Evolutionary conservation across 1,284 basidiomycete species (phyloP).

Genomic region (Coniferiporia sulphurascens): DNA sequence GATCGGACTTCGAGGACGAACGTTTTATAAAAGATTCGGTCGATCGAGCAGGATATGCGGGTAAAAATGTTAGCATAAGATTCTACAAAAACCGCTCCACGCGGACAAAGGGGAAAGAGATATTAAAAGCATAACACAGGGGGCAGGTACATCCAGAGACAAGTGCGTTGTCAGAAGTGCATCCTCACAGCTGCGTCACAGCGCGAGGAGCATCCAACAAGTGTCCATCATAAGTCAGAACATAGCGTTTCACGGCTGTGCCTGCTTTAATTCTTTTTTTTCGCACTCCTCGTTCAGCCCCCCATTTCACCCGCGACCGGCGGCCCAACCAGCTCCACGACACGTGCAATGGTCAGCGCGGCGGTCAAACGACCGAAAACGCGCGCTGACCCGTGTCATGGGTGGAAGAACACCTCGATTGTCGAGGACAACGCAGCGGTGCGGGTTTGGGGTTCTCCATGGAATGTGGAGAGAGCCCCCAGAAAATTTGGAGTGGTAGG

Average conservation of each 20-base stretch:
- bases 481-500: slow-evolving; percentile 87
- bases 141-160: slow-evolving; percentile 18
- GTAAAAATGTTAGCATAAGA: slow-evolving; percentile 57
- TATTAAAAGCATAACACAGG: slow-evolving; percentile 18
- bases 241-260: slow-evolving; percentile 26
- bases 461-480: slow-evolving; percentile 84
- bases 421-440: slow-evolving; percentile 63
- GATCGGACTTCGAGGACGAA: slow-evolving; percentile 60
- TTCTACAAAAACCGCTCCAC: slow-evolving; percentile 30
- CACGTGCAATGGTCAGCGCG: slow-evolving; percentile 63
- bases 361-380: slow-evolving; percentile 89
- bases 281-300: slow-evolving; percentile 90
- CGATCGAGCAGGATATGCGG: slow-evolving; percentile 34
- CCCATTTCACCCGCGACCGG: slow-evolving; percentile 88
- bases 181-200: slow-evolving; percentile 22
- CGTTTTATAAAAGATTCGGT: slow-evolving; percentile 15
- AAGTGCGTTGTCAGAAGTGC: slow-evolving; percentile 19
- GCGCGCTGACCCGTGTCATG: slow-evolving; percentile 60
- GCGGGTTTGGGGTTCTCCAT: slow-evolving; percentile 88
- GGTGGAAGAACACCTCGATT: slow-evolving; percentile 76
- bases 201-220: slow-evolving; percentile 29
- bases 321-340: slow-evolving; percentile 72
- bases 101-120: slow-evolving; percentile 9
- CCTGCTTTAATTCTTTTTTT: slow-evolving; percentile 30
- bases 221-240: slow-evolving; percentile 29